Base-by-base conservation (phyloP, 148 eudicot species). In the Talinum fruticosum region DNA sequence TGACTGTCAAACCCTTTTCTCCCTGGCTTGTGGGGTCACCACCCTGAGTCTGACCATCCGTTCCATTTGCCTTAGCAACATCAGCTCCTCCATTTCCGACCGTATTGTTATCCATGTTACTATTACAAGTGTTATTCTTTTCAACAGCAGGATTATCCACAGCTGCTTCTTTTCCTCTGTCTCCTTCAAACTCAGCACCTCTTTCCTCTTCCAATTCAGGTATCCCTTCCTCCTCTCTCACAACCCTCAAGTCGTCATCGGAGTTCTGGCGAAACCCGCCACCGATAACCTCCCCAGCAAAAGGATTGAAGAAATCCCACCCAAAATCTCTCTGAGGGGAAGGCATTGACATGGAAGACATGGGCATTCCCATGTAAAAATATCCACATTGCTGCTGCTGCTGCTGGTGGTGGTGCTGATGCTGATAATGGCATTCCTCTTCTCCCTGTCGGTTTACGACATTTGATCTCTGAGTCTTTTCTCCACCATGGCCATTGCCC, bases 281-380 rank as follows among this genome's bases (percentile, higher is more conserved):
- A 71, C 76, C 74, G 10, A 81, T 73, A 1, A 85, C 78, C 76
- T 86, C 96, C 29, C 84, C 85, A 10, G 66, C 77, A 73, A 96
- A 96, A 23, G 97, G 99, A 87, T 96, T 89, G 61, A 93, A 96
- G 80, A 93, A 96, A 80, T 96, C 99, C 99, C 99, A 96, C 71
- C 94, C 99, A 85, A 87, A 91, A 78, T 89, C 94, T 78, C 91
- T 88, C 71, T 84, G 89, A 29, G 97, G 99, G 2, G 97, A 87
- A 23, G 88, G 86, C 90, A 91, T 83, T 73, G 87, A 66, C 69
- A 87, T 89, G 47, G 47, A 41, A 15, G 93, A 87, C 89, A 87
- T 80, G 30, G 74, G 76, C 80, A 66, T 66, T 64, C 75, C 88
- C 92, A 87, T 84, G 65, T 88, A 88, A 69, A 75, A 92, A 83